Conservation (phyloP, 305 asterid species). For the Lippia alba region DNA sequence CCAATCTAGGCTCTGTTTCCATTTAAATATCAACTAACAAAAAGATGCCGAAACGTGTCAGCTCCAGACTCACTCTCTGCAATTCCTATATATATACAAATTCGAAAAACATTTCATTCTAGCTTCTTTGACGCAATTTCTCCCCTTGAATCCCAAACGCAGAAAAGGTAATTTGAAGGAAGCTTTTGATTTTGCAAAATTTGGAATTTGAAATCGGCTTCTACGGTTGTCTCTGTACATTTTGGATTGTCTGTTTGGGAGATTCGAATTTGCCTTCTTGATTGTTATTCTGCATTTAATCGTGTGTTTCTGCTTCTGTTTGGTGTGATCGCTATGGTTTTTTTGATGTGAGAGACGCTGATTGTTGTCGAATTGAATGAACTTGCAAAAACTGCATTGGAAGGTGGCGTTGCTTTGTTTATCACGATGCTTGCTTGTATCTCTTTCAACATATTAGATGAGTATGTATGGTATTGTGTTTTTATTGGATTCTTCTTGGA, state of each 20-base stretch:
- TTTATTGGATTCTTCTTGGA: too few relatives aligned
- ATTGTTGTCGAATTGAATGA: background rate
- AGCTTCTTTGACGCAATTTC: background rate
- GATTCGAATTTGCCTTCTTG: background rate
- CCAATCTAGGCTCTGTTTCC: slow-evolving; percentile 31
- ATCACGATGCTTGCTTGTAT: background rate
- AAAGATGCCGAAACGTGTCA: slow-evolving; percentile 27
- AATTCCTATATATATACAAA: slow-evolving; percentile 21
- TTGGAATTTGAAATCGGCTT: background rate
- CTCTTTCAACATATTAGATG: background rate
- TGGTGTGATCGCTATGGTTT: background rate
- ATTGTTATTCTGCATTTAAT: background rate
- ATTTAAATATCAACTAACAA: background rate
- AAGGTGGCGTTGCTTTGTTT: background rate
- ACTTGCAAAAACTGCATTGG: background rate
- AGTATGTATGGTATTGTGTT: too few relatives aligned
- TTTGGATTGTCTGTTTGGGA: background rate
- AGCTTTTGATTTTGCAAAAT: background rate
- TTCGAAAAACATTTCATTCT: background rate
- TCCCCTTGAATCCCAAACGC: slow-evolving; percentile 10
- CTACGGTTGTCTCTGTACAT: background rate
- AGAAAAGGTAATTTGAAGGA: slow-evolving; percentile 24
- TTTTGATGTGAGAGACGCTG: too few relatives aligned
- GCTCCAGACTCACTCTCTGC: background rate
- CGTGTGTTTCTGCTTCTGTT: background rate